Conservation (phyloP, 768 basidiomycete genomes). For the Panaeolus cyanescens region DNA sequence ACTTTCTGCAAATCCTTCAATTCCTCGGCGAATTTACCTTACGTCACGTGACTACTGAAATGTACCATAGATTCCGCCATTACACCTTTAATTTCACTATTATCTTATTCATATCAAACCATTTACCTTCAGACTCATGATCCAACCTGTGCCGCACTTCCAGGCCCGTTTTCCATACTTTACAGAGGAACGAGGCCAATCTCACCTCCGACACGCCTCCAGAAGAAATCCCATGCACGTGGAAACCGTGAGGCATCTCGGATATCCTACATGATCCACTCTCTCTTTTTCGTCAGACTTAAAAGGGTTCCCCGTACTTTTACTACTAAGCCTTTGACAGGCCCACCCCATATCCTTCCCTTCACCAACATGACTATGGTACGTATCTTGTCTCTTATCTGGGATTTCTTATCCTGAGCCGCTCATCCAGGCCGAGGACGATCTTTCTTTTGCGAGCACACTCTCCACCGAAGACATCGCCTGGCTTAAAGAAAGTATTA, state of each 20-base stretch:
- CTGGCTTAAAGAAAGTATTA: constrained; percentile 46
- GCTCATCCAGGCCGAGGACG: constrained; percentile 27
- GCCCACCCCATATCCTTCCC: constrained; percentile 11
- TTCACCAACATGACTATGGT: constrained; percentile 9
- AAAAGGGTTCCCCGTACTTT: constrained; percentile 14
- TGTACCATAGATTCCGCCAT: constrained; percentile 25
- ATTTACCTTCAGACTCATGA: constrained; percentile 16
- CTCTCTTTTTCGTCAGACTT: constrained; percentile 16
- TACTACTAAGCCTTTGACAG: constrained; percentile 16
- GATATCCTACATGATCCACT: constrained; percentile 20
- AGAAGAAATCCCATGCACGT: constrained; percentile 42
- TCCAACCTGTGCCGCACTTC: constrained; percentile 23
- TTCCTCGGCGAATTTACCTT: background rate
- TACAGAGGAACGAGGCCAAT: constrained; percentile 26
- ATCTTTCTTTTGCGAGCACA: constrained; percentile 29
- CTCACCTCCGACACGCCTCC: constrained; percentile 25
- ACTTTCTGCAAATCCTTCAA: constrained; percentile 10
- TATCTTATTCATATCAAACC: constrained; percentile 24
- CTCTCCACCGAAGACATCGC: constrained; percentile 48
- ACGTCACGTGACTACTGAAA: constrained; percentile 30
- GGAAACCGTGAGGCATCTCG: constrained; percentile 43
- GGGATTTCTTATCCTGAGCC: background rate
- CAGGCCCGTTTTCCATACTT: constrained; percentile 27
- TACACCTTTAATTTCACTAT: constrained; percentile 25
- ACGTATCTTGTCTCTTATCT: background rate